Percentiles rank a stretch among this genome's conserved stretches.
These are phyloP conservation scores for Bipolaris zeicola DNA, from an alignment of 2,329 filamentous ascomycete genomes.

Conservation along the genomic window DNA sequence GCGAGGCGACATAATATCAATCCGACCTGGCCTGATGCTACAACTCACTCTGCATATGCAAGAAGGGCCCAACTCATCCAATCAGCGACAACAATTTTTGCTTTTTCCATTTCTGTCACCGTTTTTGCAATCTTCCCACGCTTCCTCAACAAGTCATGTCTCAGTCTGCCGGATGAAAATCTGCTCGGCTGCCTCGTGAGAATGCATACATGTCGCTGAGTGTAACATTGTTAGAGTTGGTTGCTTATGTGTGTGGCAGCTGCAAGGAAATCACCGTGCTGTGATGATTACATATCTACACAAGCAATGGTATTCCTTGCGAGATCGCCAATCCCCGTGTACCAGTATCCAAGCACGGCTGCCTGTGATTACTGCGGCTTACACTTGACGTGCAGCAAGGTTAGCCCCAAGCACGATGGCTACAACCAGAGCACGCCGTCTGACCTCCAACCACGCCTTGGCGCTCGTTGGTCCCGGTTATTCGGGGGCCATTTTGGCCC, in stretches of 20 bases:
- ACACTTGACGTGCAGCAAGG: constrained; percentile 29
- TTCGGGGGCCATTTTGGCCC: not conserved
- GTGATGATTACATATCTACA: constrained; percentile 3
- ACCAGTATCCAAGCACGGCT: constrained; percentile 21
- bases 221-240: constrained; percentile 3
- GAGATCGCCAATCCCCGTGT: constrained; percentile 16
- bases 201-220: not conserved
- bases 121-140: constrained; percentile 11
- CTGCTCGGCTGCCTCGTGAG: constrained; percentile 3
- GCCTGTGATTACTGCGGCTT: constrained; percentile 36
- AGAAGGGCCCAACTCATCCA: constrained; percentile 5
- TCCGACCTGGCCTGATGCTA: constrained; percentile 9
- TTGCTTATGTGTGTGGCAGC: constrained; percentile 3
- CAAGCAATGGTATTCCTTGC: not conserved
- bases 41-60: constrained; percentile 17
- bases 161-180: not conserved
- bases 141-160: constrained; percentile 4
- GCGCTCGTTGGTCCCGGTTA: constrained; percentile 7
- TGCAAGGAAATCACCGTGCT: constrained; percentile 4
- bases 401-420: constrained; percentile 10
- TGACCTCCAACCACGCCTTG: constrained; percentile 24
- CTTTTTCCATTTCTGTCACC: constrained; percentile 16
- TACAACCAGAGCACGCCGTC: constrained; percentile 18
- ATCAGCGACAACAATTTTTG: constrained; percentile 12
- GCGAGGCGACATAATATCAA: constrained; percentile 16